Evolutionary conservation across 78 protist genomes (phyloP).

Genomic region (Dictyostelium intermedium): DNA sequence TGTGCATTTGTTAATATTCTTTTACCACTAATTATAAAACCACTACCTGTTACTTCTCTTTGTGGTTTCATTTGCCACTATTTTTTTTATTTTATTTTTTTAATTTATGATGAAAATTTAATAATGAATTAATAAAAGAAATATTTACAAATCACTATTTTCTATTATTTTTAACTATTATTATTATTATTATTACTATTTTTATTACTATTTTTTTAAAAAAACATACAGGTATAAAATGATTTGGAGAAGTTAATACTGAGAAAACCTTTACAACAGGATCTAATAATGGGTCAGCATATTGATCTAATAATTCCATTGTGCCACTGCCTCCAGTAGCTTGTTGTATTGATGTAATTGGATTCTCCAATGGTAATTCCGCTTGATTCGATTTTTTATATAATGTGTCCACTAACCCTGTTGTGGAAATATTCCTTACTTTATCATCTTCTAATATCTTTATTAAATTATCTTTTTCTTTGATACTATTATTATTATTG

Average conservation of each 20-base stretch:
- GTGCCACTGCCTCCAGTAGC: not conserved
- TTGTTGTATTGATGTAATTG: not conserved
- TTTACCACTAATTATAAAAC: conserved; percentile 67
- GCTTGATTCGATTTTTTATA: not conserved
- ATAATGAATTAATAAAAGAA: not conserved
- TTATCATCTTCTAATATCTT: not conserved
- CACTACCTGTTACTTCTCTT: conserved; percentile 81
- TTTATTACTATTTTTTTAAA: too few species aligned
- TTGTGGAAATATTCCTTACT: not conserved
- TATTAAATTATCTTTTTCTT: not conserved
- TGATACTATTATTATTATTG: not conserved
- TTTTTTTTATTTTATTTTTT: not conserved
- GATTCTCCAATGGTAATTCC: not conserved
- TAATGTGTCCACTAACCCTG: conserved; percentile 14
- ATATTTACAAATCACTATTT: not conserved
- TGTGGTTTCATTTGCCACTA: conserved; percentile 84
- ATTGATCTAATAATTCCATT: not conserved
- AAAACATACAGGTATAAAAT: conserved; percentile 52
- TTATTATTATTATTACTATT: too few species aligned
- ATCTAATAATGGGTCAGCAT: conserved; percentile 70
- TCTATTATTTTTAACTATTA: too few species aligned
- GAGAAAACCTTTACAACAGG: conserved; percentile 77
- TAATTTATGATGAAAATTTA: not conserved
- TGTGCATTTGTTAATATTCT: conserved; percentile 89
- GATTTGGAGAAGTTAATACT: conserved; percentile 69